Evolutionary conservation across 1,139 yeast genomes (phyloP).

Genomic region (Yarrowia galli): DNA sequence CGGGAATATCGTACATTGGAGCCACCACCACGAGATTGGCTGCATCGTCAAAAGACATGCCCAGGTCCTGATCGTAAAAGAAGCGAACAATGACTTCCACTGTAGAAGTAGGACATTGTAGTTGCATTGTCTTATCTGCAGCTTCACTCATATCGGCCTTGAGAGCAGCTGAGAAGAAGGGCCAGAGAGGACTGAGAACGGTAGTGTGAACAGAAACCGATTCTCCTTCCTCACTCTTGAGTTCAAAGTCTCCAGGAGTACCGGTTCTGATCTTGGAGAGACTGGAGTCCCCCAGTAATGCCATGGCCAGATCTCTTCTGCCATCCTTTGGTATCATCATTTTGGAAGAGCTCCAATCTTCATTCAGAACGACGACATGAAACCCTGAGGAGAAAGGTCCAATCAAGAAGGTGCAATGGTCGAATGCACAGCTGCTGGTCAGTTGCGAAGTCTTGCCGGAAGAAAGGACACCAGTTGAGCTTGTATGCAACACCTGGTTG

Average conservation of each 20-base stretch:
- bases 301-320: too few species aligned
- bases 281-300: not conserved
- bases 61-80: not conserved
- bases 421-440: not conserved
- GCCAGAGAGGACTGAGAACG: not conserved
- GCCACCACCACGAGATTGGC: not conserved
- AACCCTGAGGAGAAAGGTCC: not conserved
- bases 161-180: not conserved
- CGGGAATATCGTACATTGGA: not conserved
- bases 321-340: too few species aligned
- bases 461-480: too few species aligned
- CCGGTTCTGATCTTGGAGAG: not conserved
- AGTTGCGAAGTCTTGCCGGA: too few species aligned
- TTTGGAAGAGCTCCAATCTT: not conserved
- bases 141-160: not conserved
- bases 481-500: not conserved
- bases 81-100: not conserved
- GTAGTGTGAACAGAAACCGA: not conserved
- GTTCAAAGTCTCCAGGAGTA: not conserved
- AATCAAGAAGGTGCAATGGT: not conserved
- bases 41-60: not conserved
- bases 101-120: not conserved
- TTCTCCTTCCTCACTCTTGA: not conserved
- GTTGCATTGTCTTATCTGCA: not conserved
- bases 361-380: not conserved